Evolutionary conservation across 208 protist species (phyloP), one percentile per base, ranked within the genome.

Genomic region (Trypanosoma avium): DNA sequence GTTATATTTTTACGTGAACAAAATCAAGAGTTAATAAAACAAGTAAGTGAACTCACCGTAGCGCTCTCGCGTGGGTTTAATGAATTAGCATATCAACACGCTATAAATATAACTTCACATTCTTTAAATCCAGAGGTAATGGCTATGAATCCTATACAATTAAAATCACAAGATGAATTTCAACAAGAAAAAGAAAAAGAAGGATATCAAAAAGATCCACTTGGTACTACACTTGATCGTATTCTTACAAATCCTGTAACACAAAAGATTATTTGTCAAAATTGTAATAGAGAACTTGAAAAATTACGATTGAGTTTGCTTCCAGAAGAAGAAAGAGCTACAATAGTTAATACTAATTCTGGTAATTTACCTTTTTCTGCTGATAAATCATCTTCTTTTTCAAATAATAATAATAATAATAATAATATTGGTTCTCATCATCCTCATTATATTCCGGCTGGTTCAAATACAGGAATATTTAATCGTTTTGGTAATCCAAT

Each of bases 21-120:
- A 43, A 67, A 73, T 65, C 67, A 45, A 24, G 59, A 73, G 48
- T 43, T 73, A 22, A n/a, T 60, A 0, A 57, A 52, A 22, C 67
- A 73, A 65, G 53, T 66, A 0, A 59, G 67, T 3, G 67, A 73
- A 26, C 54, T 73, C 27, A 54, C 46, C n/a, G 49, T 73, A 2
- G 38, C 30, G 15, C 67, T 73, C 5, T 36, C 67, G 3, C 55
- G 67, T 24, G 67, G 67, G 7, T 65, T 73, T 45, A 57, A 67
- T 29, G 67, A 73, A 40, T 26, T 67, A 36, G 19, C 67, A 9
- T 67, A 61, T 32, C 67, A 65, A 54, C 48, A 35, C 9, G 46
- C 21, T 12, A 32, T 67, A 8, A 46, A 6, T 21, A 40, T 26
- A 21, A 17, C 9, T 10, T n/a, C 22, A n/a, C 19, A 24, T 35